phyloP scores from a whole-genome alignment of 164 flowering plant species.

The Akebia trifoliata region DNA sequence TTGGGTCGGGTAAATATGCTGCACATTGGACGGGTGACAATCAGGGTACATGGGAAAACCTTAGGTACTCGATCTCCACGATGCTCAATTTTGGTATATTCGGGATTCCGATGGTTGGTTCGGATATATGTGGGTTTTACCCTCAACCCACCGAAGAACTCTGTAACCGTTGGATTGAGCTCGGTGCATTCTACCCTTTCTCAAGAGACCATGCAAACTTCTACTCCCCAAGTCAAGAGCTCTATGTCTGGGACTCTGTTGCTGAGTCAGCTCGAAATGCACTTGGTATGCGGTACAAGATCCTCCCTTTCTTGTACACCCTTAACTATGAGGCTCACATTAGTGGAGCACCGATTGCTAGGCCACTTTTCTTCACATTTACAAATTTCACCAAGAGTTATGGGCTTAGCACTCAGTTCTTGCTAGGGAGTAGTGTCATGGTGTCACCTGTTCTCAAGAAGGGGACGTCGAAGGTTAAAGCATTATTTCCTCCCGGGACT shows the following conservation, averaged over 20 bases:
- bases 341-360: constrained; percentile 71
- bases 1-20: constrained; percentile 79
- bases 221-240: constrained; percentile 74
- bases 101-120: constrained; percentile 89
- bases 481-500: constrained; percentile 67
- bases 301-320: constrained; percentile 80
- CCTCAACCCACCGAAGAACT: constrained; percentile 79
- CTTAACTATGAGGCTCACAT: constrained; percentile 71
- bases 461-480: constrained; percentile 37
- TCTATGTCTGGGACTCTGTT: constrained; percentile 72
- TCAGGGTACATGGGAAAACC: constrained; percentile 68
- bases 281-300: constrained; percentile 69
- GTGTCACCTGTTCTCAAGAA: constrained; percentile 66
- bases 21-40: constrained; percentile 99
- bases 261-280: constrained; percentile 76
- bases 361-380: constrained; percentile 85
- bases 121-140: constrained; percentile 91
- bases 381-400: constrained; percentile 40
- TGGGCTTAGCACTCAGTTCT: constrained; percentile 67
- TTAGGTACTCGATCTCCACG: constrained; percentile 67
- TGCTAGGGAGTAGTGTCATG: constrained; percentile 70
- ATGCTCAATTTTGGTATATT: constrained; percentile 79
- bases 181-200: constrained; percentile 91
- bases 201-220: constrained; percentile 79
- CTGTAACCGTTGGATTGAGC: constrained; percentile 86